phyloP scores from a whole-genome alignment of 768 basidiomycete genomes.

The Coprinellus aureogranulatus region DNA sequence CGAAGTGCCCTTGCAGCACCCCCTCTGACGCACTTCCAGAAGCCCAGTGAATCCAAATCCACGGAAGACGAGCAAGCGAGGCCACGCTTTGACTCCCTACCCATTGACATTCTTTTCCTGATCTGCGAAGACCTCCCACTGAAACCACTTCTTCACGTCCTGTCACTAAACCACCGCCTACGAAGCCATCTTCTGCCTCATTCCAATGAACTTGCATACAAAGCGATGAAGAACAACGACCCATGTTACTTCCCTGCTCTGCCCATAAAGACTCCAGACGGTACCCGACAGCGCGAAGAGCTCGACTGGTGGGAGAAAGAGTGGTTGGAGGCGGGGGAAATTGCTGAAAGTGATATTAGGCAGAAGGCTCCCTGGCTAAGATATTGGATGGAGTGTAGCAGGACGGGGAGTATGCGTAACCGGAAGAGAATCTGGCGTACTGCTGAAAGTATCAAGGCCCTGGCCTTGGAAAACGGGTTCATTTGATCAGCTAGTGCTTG shows the following conservation, averaged over 20 bases:
- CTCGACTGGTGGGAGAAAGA: neutral
- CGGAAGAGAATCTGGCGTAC: slow-evolving; percentile 14
- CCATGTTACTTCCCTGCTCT: neutral
- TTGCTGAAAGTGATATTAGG: neutral
- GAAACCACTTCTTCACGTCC: neutral
- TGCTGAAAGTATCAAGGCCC: slow-evolving; percentile 5
- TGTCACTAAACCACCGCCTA: neutral
- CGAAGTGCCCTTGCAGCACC: neutral
- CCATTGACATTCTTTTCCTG: neutral
- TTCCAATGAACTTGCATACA: neutral
- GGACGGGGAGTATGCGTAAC: slow-evolving; percentile 12
- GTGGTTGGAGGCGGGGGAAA: neutral
- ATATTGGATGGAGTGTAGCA: slow-evolving; percentile 7
- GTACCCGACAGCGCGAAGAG: neutral
- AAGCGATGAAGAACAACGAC: neutral
- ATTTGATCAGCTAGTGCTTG: too few species aligned
- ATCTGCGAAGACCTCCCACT: neutral
- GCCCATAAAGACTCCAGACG: neutral
- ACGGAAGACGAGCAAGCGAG: neutral
- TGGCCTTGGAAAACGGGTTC: neutral
- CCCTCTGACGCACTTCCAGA: neutral
- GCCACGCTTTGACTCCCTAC: neutral
- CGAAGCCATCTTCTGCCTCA: neutral
- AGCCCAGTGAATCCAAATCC: too few species aligned
- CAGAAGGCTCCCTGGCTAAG: neutral